Percentiles rank a stretch among this genome's conserved stretches.
phyloP scores from a whole-genome alignment of 2,329 filamentous ascomycete species.

The Neofusicoccum sp. region DNA sequence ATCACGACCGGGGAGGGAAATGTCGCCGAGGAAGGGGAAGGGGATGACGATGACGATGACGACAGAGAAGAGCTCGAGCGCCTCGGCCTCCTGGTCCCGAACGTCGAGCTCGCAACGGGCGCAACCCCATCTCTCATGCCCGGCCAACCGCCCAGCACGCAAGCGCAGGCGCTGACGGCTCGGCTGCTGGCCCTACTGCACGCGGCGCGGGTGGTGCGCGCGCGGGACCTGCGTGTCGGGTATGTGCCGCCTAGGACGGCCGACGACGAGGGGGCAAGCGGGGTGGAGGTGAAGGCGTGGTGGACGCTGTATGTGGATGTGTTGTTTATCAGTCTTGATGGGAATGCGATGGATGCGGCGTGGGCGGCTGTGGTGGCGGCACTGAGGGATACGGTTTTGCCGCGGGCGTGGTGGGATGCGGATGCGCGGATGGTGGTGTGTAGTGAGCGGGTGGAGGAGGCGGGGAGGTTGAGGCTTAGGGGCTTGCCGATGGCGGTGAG shows the following conservation, averaged over 20 bases:
- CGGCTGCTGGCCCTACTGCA: conserved; percentile 75
- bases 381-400: conserved; percentile 72
- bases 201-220: conserved; percentile 64
- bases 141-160: conserved; percentile 72
- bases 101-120: conserved; percentile 88
- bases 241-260: conserved; percentile 51
- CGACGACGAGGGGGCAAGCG: conserved; percentile 49
- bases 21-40: too few species aligned
- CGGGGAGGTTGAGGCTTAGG: conserved; percentile 57
- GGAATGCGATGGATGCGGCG: conserved; percentile 86
- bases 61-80: conserved; percentile 41
- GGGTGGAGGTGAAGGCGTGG: conserved; percentile 70
- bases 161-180: conserved; percentile 83
- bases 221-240: conserved; percentile 71
- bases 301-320: conserved; percentile 95
- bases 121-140: conserved; percentile 83
- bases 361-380: conserved; percentile 85
- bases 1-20: conserved; percentile 38
- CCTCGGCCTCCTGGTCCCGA: conserved; percentile 79
- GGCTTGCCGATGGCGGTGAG: conserved; percentile 74
- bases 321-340: conserved; percentile 90
- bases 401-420: conserved; percentile 76
- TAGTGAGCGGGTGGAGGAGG: conserved; percentile 57
- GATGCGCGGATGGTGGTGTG: conserved; percentile 80
- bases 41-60: conserved; percentile 19